These are phyloP conservation scores for Plasmodium blacklocki DNA, from an alignment of 169 alveolate genomes.

Conservation along the genomic window DNA sequence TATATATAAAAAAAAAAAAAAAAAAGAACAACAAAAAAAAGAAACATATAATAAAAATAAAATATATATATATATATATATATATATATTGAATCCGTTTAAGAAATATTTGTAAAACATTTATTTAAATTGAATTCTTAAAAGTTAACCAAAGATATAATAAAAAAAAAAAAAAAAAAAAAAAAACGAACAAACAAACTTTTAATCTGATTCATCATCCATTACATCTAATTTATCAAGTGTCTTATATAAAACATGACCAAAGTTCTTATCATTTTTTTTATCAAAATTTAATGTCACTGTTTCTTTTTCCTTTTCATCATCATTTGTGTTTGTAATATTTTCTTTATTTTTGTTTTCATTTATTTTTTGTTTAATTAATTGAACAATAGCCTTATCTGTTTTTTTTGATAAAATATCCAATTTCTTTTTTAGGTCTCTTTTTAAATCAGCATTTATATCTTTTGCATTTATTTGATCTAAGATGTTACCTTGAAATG, in stretches of 20 bases:
- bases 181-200: not conserved
- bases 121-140: too few relatives aligned
- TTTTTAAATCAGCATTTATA: constrained; percentile 86
- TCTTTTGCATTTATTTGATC: constrained; percentile 81
- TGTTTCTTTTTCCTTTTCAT: constrained; percentile 13
- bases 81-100: too few relatives aligned
- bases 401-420: constrained; percentile 82
- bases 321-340: constrained; percentile 11
- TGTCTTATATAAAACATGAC: constrained; percentile 54
- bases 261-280: constrained; percentile 40
- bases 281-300: constrained; percentile 48
- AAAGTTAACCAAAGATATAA: not conserved
- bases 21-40: too few relatives aligned
- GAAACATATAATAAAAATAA: too few relatives aligned
- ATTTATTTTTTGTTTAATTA: constrained; percentile 79
- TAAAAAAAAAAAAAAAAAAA: constrained; percentile 3
- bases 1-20: too few relatives aligned
- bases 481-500: constrained; percentile 75
- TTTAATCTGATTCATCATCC: constrained; percentile 76
- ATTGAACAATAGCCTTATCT: constrained; percentile 85
- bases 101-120: too few relatives aligned
- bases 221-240: constrained; percentile 50
- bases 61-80: too few relatives aligned
- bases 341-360: constrained; percentile 35
- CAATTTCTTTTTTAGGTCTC: constrained; percentile 85